Evolutionary conservation across 2,329 filamentous ascomycete species (phyloP), one percentile per base, ranked within the genome.

Genomic region (Hypoxylon sp.): DNA sequence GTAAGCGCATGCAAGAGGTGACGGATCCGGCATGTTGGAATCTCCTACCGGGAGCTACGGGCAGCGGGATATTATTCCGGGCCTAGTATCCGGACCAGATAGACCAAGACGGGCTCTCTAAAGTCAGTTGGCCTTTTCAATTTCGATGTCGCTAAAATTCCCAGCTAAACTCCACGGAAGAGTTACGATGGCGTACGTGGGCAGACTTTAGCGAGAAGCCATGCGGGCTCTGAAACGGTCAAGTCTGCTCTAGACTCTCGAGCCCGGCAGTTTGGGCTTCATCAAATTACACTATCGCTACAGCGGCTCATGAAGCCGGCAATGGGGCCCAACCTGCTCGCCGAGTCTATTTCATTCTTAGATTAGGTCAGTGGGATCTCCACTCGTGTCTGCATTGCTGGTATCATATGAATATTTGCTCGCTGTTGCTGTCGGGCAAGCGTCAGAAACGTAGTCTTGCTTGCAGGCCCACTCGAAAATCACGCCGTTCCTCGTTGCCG

Each of bases 11-110:
- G 65, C 55, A 64, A 54, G 37, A 61, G 34, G 27, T 52, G 34
- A 65, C 67, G 59, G 69, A 48, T 68, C 65, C 63, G 63, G 59
- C 55, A 65, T 67, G 39, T 55, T 62, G 52, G 57, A 50, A 61
- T 54, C 53, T 64, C 58, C 45, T 46, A 21, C 39, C 30, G 25
- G 60, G 16, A 3, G 41, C 56, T 30, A 67, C 65, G 61, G 65
- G 37, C 56, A 55, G 58, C 70, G 70, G 70, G 47, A 67, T 59
- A 60, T 63, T 63, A 48, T 29, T 62, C 59, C 63, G 63, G 57
- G 52, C 43, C 39, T 60, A 46, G 34, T 32, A 60, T 64, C 64
- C 61, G 64, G 46, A 21, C 37, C 32, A 50, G 47, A 66, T 54
- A 60, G 39, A 50, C 66, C 53, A 53, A 46, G 61, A 62, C 59